Conservation (phyloP, 169 alveolate genomes). For the Plasmodium billcollinsi region DNA sequence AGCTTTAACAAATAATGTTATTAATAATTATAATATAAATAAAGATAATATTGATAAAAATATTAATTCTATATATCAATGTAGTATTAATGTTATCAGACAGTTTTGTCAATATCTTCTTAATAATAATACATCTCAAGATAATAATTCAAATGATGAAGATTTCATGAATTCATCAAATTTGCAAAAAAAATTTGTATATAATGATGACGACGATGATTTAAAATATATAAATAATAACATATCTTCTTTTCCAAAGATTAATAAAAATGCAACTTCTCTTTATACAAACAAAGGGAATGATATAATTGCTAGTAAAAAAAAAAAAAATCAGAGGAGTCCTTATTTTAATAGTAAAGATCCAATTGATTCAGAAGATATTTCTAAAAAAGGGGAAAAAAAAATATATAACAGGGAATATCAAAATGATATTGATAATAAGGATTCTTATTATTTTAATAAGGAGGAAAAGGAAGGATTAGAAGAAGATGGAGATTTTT, state of each 20-base stretch:
- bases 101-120: conserved; percentile 71
- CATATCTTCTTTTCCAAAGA: background rate
- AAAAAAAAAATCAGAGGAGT: too few species aligned
- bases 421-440: background rate
- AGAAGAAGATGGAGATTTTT: too few species aligned
- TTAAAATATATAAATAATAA: conserved; percentile 17
- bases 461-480: background rate
- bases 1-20: conserved; percentile 72
- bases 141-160: conserved; percentile 35
- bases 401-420: too few species aligned
- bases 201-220: conserved; percentile 33
- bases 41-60: conserved; percentile 64
- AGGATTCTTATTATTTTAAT: background rate
- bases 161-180: conserved; percentile 27
- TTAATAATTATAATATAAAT: conserved; percentile 48
- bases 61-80: conserved; percentile 59
- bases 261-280: conserved; percentile 14
- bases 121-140: conserved; percentile 51
- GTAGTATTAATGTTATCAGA: conserved; percentile 77
- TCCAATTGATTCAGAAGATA: too few species aligned
- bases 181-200: conserved; percentile 8
- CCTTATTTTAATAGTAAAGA: too few species aligned
- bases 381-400: background rate
- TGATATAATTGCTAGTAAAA: background rate
- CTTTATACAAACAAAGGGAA: conserved; percentile 36